These are phyloP conservation scores for Penicillium sp. DNA, from an alignment of 2,329 filamentous ascomycete species.

Conservation along the genomic window DNA sequence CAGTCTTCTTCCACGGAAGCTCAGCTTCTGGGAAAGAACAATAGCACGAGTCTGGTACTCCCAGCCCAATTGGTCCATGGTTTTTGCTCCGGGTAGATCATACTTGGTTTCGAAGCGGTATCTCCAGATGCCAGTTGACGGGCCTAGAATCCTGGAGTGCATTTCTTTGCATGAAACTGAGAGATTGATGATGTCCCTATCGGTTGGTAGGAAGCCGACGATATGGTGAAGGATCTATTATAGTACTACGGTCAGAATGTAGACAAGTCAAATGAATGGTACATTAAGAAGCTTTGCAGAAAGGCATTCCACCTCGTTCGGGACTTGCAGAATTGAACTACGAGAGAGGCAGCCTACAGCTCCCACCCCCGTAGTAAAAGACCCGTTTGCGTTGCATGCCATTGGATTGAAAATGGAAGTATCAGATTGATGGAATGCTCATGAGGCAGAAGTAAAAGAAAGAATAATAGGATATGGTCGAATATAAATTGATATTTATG, in stretches of 20 bases:
- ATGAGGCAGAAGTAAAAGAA: neutral
- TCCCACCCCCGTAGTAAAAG: neutral
- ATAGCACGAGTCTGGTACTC: conserved; percentile 44
- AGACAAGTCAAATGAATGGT: neutral
- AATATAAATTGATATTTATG: neutral
- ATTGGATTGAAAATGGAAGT: neutral
- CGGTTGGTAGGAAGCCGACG: conserved; percentile 30
- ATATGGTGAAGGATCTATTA: conserved; percentile 39
- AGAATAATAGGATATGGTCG: neutral
- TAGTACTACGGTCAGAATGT: neutral
- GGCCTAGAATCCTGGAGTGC: conserved; percentile 27
- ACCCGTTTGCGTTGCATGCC: neutral
- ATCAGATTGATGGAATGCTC: neutral
- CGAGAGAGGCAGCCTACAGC: neutral
- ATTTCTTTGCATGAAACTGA: conserved; percentile 31
- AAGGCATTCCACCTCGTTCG: conserved; percentile 19
- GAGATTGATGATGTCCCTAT: conserved; percentile 38
- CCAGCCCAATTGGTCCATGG: conserved; percentile 28
- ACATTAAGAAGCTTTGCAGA: neutral
- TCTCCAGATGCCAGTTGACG: conserved; percentile 40
- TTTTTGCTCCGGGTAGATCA: conserved; percentile 30
- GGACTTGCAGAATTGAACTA: conserved; percentile 15
- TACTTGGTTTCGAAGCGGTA: conserved; percentile 37
- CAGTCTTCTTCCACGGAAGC: conserved; percentile 25
- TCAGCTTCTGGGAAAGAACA: conserved; percentile 34